Evolutionary conservation across 1,139 yeast species (phyloP), one percentile per base, ranked within the genome.

Genomic region (Lodderomyces pseudojiufengensis): DNA sequence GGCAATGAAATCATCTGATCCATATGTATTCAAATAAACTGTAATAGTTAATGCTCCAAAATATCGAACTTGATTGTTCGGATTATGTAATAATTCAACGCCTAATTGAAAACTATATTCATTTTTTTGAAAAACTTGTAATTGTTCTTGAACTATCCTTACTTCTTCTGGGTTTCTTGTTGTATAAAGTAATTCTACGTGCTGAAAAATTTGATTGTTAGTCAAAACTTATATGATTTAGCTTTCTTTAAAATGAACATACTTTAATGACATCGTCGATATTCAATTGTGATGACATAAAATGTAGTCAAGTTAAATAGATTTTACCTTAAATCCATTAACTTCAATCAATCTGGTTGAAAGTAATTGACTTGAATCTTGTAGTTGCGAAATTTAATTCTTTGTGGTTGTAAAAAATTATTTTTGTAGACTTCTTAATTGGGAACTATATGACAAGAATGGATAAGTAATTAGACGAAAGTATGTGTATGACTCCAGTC

Each of bases 1-100:
- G 8, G 33, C 37, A 9, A 41, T 44, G 13, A 18, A 13, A 10
- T 33, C 11, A 11, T 28, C 12, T 11, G 48, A 37, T 10, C 39
- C 38, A 40, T 37, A 55, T 32, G 66, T 71, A 32, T 78, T 59
- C 35, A 78, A 76, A 22, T 79, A 79, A 7, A 70, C 74, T 0
- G 87, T 72, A 38, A 76, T 76, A 0, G 90, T 81, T 39, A 82
- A 60, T 0, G 90, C 90, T 1, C 92, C 92, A 51, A 83, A 82
- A 54, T 78, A 84, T 47, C 73, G 71, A 38, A 81, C 78, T 47
- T 76, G 76, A 26, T 63, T 47, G 3, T 76, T 69, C 3, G 58
- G 59, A 4, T 56, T 50, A 1, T 38, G 32, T 24, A 80, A 54
- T 18, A 83, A 56, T 29, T 65, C 55, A 36, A 67, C 65, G 0